Evolutionary conservation across 2,329 filamentous ascomycete genomes (phyloP), one percentile per base, ranked within the genome.

Genomic region (Aspergillus pseudotamarii): DNA sequence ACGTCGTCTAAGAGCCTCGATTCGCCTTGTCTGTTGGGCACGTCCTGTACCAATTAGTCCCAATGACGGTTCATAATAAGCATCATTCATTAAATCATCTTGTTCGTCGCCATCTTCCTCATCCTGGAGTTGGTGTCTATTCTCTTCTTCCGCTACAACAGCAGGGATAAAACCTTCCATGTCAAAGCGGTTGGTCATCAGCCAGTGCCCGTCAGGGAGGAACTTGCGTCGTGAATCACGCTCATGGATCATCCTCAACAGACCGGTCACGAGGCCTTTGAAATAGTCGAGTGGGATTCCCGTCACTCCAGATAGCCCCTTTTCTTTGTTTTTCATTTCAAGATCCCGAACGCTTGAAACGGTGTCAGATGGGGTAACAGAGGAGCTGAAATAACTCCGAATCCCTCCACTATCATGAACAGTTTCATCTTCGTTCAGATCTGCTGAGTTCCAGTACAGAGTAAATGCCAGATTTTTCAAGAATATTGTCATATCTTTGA

Each of bases 381-480:
- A 64, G 43, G 73, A 72, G 55, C 63, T 75, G 71, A 85, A 84
- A 64, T 83, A 85, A 51, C 75, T 79, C 21, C 78, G 77, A 45
- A 85, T 76, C 14, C 80, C 78, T 34, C 79, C 77, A 43, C 79
- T 78, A 23, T 77, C 74, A 26, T 75, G 74, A 45, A 69, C 64
- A 43, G 62, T 69, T 28, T 79, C 78, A 50, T 80, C 76, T 53
- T 83, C 81, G 28, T 76, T 81, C 60, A 91, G 81, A 62, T 94
- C 91, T 2, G 87, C 85, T 10, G 90, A 86, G 71, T 94, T 90
- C 82, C 94, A 96, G 76, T 96, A 94, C 57, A 97, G 83, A 0
- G 91, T 89, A 70, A 98, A 98, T 0, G 92, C 91, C 6, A 98
- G 82, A 66, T 96, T 95, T 74, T 97, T 97, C 34, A 99, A 81